Percentiles rank a stretch among this genome's conserved stretches.
Conservation (phyloP, 176 grass and related monocot genomes). For the Rhynchospora breviuscula region DNA sequence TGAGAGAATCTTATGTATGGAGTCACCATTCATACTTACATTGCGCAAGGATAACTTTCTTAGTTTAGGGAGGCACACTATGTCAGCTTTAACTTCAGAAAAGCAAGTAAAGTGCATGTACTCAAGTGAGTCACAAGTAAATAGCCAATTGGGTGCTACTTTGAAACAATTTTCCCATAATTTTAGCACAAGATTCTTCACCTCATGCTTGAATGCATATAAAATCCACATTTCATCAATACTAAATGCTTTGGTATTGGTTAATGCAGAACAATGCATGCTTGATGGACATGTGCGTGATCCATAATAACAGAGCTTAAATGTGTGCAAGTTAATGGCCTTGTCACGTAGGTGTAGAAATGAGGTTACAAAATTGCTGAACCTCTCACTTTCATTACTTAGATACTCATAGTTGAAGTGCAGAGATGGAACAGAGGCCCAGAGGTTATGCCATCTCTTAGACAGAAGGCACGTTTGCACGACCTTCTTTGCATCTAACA, state of each 20-base stretch:
- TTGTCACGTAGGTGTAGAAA: not conserved
- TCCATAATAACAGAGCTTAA: not conserved
- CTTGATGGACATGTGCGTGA: not conserved
- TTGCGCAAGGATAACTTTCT: not conserved
- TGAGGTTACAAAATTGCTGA: not conserved
- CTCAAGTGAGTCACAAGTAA: not conserved
- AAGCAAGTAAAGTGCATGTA: too few species aligned
- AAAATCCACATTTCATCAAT: not conserved
- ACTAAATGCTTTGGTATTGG: not conserved
- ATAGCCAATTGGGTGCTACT: not conserved
- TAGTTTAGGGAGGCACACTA: not conserved
- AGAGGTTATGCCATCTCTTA: slow-evolving; percentile 3
- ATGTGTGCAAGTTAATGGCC: not conserved
- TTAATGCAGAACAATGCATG: too few species aligned
- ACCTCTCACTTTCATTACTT: not conserved
- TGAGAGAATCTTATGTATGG: not conserved
- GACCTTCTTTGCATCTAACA: not conserved
- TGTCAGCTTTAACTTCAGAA: not conserved
- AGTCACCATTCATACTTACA: not conserved
- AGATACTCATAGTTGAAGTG: not conserved
- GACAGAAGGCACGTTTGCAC: slow-evolving; percentile 1
- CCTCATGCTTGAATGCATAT: not conserved
- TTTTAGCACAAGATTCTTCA: not conserved
- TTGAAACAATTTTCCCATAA: not conserved
- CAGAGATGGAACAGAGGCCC: not conserved